These are phyloP conservation scores for Apiospora hydei DNA, from an alignment of 2,329 filamentous ascomycete genomes.

Conservation along the genomic window DNA sequence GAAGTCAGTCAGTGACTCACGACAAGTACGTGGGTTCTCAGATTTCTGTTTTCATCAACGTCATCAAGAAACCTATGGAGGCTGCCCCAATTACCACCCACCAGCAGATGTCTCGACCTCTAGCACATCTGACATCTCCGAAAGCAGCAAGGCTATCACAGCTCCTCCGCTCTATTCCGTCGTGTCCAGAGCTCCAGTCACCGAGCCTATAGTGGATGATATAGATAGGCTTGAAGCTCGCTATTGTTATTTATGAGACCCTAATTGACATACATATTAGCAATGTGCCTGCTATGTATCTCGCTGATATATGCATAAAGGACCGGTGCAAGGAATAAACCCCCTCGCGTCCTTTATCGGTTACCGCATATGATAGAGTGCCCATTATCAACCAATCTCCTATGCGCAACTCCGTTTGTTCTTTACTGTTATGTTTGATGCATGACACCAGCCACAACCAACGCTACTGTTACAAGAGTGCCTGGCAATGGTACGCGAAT, in stretches of 20 bases:
- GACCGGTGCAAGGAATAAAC: no score
- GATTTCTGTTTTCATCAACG: slow-evolving; percentile 1
- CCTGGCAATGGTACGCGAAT: not conserved
- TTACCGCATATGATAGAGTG: no score
- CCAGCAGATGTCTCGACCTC: not conserved
- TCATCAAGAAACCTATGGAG: not conserved
- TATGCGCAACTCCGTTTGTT: no score
- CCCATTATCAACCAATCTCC: no score
- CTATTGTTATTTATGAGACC: no score
- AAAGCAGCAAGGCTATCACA: not conserved
- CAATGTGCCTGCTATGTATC: no score
- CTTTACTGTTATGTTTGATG: not conserved
- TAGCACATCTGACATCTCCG: not conserved
- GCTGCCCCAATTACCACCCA: not conserved
- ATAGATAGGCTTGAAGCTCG: no score
- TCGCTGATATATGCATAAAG: no score
- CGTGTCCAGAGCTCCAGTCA: not conserved
- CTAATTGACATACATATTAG: no score
- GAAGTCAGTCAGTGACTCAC: not conserved
- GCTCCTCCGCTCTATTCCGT: not conserved
- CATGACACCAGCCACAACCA: not conserved
- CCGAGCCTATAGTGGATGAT: not conserved
- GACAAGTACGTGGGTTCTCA: not conserved
- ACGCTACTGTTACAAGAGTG: not conserved
- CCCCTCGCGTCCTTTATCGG: no score